Base-by-base conservation (phyloP, 495 filamentous ascomycete species). In the Evernia prunastri region DNA sequence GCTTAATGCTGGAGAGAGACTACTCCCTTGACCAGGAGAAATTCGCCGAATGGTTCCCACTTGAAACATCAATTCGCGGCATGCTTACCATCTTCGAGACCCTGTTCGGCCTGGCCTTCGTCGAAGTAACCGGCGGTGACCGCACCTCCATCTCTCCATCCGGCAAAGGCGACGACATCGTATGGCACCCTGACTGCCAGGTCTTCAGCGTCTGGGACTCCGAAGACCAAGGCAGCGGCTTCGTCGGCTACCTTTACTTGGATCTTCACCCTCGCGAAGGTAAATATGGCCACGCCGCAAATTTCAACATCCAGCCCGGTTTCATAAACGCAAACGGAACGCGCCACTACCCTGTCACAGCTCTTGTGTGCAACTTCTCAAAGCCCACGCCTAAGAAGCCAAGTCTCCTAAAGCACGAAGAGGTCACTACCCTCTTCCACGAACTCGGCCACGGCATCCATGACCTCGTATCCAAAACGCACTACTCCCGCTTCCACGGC, bases 51-150 rank as follows among this genome's bases (percentile, higher is more conserved):
- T 97, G 94, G 75, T 98, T 97, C 80, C 93, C 94, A 5, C 77
- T 97, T 29, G 82, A 86, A 68, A 86, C 85, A 5, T 95, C 91
- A 3, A 89, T 98, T 58, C 78, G 82, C 36, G 91, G 89, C 63
- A 98, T 97, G 95, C 84, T 98, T 60, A 79, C 86, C 70, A 96
- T 97, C 69, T 97, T 98, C 67, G 93, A 97, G 75, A 80, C 91
- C 72, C 80, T 98, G 0, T 96, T 98, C 68, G 94, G 94, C 29
- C 78, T 98, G 13, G 88, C 86, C 20, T 97, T 98, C 69, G 87
- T 97, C 33, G 87, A 96, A 78, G 80, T 97, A 56, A 75, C 75
- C 23, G 85, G 82, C 49, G 76, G 82, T 59, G 84, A 86, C 65
- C 79, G 86, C 15, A 77, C 81, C 25, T 69, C 74, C 20, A 70